These are phyloP conservation scores for Solanum sparsipilum DNA, from an alignment of 257 asterid species.

Conservation along the genomic window DNA sequence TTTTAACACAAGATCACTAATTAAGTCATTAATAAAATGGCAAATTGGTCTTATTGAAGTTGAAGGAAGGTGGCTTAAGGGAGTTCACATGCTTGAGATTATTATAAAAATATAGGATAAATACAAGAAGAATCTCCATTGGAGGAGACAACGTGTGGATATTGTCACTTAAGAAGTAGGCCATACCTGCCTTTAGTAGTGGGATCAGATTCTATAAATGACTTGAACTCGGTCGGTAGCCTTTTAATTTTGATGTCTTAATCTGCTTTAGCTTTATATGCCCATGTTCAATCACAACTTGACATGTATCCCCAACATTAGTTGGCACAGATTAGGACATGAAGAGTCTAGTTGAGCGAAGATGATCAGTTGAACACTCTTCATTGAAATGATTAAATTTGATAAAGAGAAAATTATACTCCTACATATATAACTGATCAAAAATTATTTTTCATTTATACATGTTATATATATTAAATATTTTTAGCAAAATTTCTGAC, in stretches of 20 bases:
- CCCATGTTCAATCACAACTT: neutral
- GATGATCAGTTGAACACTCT: neutral
- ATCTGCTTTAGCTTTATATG: neutral
- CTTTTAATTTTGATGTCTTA: neutral
- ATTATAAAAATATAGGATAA: neutral
- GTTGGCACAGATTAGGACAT: neutral
- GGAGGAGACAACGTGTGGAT: neutral
- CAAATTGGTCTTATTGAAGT: neutral
- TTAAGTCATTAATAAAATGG: neutral
- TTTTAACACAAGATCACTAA: neutral
- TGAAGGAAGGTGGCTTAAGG: neutral
- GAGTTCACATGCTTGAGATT: neutral
- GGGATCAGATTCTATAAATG: neutral
- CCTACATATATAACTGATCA: too few relatives aligned
- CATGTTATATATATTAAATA: neutral
- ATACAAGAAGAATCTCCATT: neutral
- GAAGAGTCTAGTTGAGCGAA: neutral
- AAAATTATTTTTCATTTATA: neutral
- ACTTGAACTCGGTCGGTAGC: neutral
- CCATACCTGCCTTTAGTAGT: neutral
- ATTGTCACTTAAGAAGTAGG: neutral
- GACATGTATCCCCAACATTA: neutral
- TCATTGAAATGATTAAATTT: neutral
- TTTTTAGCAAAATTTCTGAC: neutral
- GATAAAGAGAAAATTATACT: neutral